Evolutionary conservation across 2,329 filamentous ascomycete genomes (phyloP).

Genomic region (Colletotrichum cereale): DNA sequence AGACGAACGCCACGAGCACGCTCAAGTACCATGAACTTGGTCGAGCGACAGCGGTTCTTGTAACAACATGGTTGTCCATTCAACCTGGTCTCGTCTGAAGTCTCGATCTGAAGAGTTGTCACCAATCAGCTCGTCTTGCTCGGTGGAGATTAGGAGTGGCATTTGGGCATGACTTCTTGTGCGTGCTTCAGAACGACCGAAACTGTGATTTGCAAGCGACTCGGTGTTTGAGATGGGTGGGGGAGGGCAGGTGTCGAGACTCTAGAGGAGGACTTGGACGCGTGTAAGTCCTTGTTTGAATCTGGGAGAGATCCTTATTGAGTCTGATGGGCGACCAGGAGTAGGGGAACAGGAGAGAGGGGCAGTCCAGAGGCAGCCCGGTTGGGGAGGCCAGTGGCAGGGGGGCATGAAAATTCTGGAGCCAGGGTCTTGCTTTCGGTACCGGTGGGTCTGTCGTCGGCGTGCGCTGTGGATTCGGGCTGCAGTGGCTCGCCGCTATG

Average conservation of each 20-base stretch:
- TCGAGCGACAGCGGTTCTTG: not conserved
- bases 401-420: constrained; percentile 30
- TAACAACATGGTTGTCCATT: constrained; percentile 19
- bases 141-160: constrained; percentile 5
- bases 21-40: constrained; percentile 30
- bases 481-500: constrained; percentile 36
- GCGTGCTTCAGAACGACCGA: constrained; percentile 32
- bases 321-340: constrained; percentile 18
- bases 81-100: constrained; percentile 36
- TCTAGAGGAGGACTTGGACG: constrained; percentile 17
- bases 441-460: constrained; percentile 29
- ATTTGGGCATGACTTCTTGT: constrained; percentile 25
- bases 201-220: constrained; percentile 30
- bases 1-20: constrained; percentile 12
- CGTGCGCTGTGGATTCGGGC: constrained; percentile 24
- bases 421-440: constrained; percentile 36
- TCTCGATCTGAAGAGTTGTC: constrained; percentile 23
- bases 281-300: constrained; percentile 39
- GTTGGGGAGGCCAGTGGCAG: constrained; percentile 9
- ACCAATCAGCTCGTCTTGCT: constrained; percentile 3
- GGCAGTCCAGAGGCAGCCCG: constrained; percentile 30
- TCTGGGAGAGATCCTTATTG: constrained; percentile 27
- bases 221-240: constrained; percentile 39
- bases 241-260: constrained; percentile 12
- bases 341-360: constrained; percentile 10